Evolutionary conservation across 176 grass and related monocot species (phyloP), one percentile per base, ranked within the genome.

Genomic region (Triticum urartu): DNA sequence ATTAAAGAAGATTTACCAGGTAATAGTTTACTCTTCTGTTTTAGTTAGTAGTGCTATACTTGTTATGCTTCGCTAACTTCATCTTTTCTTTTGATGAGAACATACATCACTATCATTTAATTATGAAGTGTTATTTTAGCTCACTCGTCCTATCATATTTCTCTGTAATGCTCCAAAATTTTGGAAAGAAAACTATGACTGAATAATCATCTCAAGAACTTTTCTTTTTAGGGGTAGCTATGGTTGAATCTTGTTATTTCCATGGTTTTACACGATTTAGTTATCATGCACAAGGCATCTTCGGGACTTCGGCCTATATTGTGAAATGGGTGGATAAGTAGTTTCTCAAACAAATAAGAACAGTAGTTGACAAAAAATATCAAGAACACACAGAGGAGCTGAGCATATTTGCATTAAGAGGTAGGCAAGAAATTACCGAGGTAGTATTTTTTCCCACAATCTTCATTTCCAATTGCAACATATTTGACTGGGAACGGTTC

Each of bases 391-490:
- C 14, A 20, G 45, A 26, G 5, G 42, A 75, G 42, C 13, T 50
- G 40, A 25, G n/a, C 47, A 75, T 25, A 28, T 75, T 75, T 75
- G 42, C 72, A 50, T 50, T 48, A 26, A 50, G 28, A 82, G 61
- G 5, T 36, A 64, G 30, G 50, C 75, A 73, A 9, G 33, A 80
- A 64, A 32, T 64, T 78, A 94, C 92, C 92, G 9, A 30, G 80
- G 79, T 98, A 98, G 86, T 92, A 91, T 47, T 83, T 83, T 52
- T 91, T 92, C 72, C 92, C 86, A 17, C 97, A 95, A 50, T 98
- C 94, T 92, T 98, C 97, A 81, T 98, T 98, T 50, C 97, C 97
- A 47, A 98, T 89, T 38, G 97, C 97, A 65, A 98, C 91, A 64
- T 95, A 95, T 61, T 95, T 94, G 66, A 98, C 86, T n/a, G 86